phyloP scores from a whole-genome alignment of 1,284 basidiomycete genomes.

The Wallemia hederae region DNA sequence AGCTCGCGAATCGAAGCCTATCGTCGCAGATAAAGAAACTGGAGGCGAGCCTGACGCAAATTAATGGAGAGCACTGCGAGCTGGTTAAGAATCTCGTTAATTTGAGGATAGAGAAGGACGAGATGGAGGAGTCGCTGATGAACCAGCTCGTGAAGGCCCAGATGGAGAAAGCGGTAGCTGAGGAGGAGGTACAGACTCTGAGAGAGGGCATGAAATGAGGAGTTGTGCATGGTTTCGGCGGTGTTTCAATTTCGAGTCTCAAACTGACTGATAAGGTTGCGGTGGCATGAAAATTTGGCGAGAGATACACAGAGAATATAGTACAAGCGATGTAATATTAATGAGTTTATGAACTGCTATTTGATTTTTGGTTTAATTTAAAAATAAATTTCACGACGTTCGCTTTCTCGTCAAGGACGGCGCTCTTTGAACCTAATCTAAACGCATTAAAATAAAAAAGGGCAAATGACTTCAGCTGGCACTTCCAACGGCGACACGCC shows the following conservation, averaged over 20 bases:
- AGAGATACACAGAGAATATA: too few species aligned
- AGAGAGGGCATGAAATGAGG: neutral
- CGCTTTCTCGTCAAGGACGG: neutral
- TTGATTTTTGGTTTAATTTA: neutral
- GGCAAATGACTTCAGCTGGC: neutral
- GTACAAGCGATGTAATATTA: too few species aligned
- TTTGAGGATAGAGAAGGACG: conserved; percentile 54
- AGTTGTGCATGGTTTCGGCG: too few species aligned
- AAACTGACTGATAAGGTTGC: too few species aligned
- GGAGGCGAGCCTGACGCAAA: conserved; percentile 40
- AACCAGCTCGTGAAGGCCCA: conserved; percentile 43
- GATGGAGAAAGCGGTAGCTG: neutral
- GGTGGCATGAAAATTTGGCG: too few species aligned
- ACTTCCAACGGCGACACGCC: neutral
- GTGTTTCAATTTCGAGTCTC: too few species aligned
- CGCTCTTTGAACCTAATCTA: neutral
- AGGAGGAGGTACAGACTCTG: neutral
- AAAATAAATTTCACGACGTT: neutral
- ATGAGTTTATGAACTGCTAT: neutral
- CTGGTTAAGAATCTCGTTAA: conserved; percentile 61
- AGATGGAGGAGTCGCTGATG: conserved; percentile 27
- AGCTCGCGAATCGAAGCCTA: conserved; percentile 46
- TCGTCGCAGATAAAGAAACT: conserved; percentile 52
- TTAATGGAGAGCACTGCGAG: conserved; percentile 26
- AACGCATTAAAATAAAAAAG: neutral